Conservation (phyloP, 2,329 filamentous ascomycete genomes). For the Trichoderma polysporum region DNA sequence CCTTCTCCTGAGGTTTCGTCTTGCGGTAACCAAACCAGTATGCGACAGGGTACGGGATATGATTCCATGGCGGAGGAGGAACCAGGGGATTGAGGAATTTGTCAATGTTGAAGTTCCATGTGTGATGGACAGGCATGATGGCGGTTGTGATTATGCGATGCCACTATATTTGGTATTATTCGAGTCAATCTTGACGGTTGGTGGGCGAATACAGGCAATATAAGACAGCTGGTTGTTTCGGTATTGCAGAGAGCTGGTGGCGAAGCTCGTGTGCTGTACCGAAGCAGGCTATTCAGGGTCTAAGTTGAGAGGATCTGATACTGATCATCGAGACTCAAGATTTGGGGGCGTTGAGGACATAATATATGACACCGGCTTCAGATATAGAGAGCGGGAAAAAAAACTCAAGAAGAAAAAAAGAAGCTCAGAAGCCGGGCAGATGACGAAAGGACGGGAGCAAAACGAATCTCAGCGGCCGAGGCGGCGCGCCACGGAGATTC, state of each 20-base stretch:
- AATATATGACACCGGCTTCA: background rate
- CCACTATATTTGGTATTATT: background rate
- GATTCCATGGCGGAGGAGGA: slow-evolving; percentile 62
- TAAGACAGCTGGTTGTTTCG: background rate
- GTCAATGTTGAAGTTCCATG: slow-evolving; percentile 72
- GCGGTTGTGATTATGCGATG: background rate
- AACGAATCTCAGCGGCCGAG: background rate
- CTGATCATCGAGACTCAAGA: background rate
- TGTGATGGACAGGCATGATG: slow-evolving; percentile 22
- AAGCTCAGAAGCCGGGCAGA: background rate
- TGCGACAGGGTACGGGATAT: slow-evolving; percentile 64
- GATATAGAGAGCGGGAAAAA: background rate
- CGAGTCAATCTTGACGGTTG: too few relatives aligned
- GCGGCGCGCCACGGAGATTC: slow-evolving; percentile 31
- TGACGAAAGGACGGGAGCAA: background rate
- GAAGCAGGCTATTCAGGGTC: background rate
- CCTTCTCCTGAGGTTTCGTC: slow-evolving; percentile 40
- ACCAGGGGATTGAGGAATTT: slow-evolving; percentile 69
- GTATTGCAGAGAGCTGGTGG: background rate
- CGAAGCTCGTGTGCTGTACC: background rate
- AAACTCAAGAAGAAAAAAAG: background rate
- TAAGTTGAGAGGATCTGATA: background rate
- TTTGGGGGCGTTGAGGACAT: background rate
- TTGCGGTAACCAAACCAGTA: slow-evolving; percentile 66
- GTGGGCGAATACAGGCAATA: background rate